Evolutionary conservation across 106 monocot genomes (phyloP).

Genomic region (Dendrobium chrysotoxum): DNA sequence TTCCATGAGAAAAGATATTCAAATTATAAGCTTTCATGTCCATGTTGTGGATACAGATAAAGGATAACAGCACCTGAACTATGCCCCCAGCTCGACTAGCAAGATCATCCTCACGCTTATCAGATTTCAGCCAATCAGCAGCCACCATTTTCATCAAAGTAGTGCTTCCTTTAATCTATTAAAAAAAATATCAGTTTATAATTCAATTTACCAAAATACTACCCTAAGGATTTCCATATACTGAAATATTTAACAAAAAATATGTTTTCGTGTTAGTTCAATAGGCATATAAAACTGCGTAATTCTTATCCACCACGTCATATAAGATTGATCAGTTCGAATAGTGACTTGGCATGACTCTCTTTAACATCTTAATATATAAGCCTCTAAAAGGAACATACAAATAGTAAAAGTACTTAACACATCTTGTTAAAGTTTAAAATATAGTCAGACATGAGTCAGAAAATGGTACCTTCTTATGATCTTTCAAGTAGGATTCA

Average conservation of each 20-base stretch:
- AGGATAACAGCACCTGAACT: slow-evolving; percentile 56
- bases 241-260: not conserved
- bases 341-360: not conserved
- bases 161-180: slow-evolving; percentile 69
- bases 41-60: not conserved
- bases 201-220: not conserved
- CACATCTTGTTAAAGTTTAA: not conserved
- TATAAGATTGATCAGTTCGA: not conserved
- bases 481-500: slow-evolving; percentile 82
- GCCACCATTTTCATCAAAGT: slow-evolving; percentile 96
- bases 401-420: not conserved
- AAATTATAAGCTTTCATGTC: not conserved
- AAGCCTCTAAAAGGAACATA: not conserved
- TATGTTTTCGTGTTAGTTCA: not conserved
- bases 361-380: not conserved
- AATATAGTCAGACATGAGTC: not conserved
- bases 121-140: slow-evolving; percentile 91
- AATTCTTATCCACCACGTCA: not conserved
- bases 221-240: not conserved
- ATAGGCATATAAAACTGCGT: not conserved
- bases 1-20: slow-evolving; percentile 51
- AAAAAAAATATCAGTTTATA: not conserved
- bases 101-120: slow-evolving; percentile 97
- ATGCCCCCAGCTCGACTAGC: slow-evolving; percentile 70
- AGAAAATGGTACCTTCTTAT: slow-evolving; percentile 53